Evolutionary conservation across 2,329 filamentous ascomycete genomes (phyloP), one percentile per base, ranked within the genome.

Genomic region (Sphaceloma murrayae): DNA sequence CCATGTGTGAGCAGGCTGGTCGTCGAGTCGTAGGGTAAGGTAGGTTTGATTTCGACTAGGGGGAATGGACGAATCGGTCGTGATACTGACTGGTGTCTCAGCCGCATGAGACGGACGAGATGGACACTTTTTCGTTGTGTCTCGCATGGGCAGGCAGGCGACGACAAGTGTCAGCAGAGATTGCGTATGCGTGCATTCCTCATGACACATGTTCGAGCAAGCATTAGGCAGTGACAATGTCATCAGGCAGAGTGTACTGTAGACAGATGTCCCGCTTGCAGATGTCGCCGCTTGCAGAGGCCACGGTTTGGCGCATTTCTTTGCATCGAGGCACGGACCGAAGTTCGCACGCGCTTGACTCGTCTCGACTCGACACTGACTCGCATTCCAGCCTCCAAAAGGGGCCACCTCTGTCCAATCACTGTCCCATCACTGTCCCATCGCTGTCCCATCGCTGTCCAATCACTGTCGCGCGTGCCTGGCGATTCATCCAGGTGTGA

Each of bases 71-170:
- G 18, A 22, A 8, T 27, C 36, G 14, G 29, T 9, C 3, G 36
- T 29, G 7, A 22, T 40, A 27, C 36, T 40, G 36, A 40, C 19
- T 22, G 30, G 22, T 40, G 36, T 40, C 36, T 40, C 36, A 40
- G 36, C 36, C 36, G 16, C 16, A 13, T 13, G 18, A 16, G 36
- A 22, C n/a, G n/a, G n/a, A 40, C 30, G 36, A 3, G 24, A 19
- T 18, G 13, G 19, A 16, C 14, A 30, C 7, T 27, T 40, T 26
- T 40, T 27, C 36, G 36, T 29, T 40, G 19, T 40, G 36, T 40
- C 36, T 40, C 36, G 36, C 14, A 22, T 11, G n/a, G 11, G 24
- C 19, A 40, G n/a, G 36, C 22, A 19, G 36, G 19, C 30, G 36
- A 19, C 36, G 30, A 40, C 36, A 29, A 26, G 27, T 17, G 36